These are phyloP conservation scores for Elsinoe necatrix DNA, from an alignment of 2,329 filamentous ascomycete genomes.

Conservation along the genomic window DNA sequence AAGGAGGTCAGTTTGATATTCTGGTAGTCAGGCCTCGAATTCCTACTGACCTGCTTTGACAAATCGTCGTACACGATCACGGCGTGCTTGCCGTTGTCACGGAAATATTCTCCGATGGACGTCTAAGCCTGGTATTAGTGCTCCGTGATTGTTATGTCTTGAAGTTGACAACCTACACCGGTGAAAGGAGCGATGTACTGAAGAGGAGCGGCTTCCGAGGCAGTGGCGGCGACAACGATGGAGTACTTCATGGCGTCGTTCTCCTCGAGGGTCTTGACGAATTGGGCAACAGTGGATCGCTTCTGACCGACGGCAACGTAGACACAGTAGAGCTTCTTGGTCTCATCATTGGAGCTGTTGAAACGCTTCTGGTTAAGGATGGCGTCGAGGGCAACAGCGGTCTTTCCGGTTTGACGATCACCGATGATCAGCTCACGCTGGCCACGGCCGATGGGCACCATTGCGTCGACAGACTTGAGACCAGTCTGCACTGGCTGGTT, in stretches of 20 bases:
- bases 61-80: constrained; percentile 91
- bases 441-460: constrained; percentile 99
- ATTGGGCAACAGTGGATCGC: constrained; percentile 97
- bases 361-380: constrained; percentile 99
- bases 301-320: constrained; percentile 99
- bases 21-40: neutral
- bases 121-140: constrained; percentile 21
- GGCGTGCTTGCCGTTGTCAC: constrained; percentile 80
- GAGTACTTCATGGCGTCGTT: constrained; percentile 99
- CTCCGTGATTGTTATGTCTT: neutral
- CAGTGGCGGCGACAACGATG: constrained; percentile 87
- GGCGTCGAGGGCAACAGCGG: constrained; percentile 92
- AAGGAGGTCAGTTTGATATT: neutral
- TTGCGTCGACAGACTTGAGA: constrained; percentile 98
- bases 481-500: constrained; percentile 98
- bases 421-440: constrained; percentile 99
- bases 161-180: constrained; percentile 34
- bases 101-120: constrained; percentile 63
- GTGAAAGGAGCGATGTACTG: constrained; percentile 95
- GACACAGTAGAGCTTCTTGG: constrained; percentile 98
- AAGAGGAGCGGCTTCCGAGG: constrained; percentile 89
- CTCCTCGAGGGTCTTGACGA: constrained; percentile 99
- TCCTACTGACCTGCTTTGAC: constrained; percentile 57
- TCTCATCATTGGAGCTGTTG: constrained; percentile 81
- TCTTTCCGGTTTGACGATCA: constrained; percentile 99